A percentile compares a stretch with the other conserved stretches of the same genome.
Evolutionary conservation across 1,139 yeast genomes (phyloP).

Genomic region (Hansenula sp.): DNA sequence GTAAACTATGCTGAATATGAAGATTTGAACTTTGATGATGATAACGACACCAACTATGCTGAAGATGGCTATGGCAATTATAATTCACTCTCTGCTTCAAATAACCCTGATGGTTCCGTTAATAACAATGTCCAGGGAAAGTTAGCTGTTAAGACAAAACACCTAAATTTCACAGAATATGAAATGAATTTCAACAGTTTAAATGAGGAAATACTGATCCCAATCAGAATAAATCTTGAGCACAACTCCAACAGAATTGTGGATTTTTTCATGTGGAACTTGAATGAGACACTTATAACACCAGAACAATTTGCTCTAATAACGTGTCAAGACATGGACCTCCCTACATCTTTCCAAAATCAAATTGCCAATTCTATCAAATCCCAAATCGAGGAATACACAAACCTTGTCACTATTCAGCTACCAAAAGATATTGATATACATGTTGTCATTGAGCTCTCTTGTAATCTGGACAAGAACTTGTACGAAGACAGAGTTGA

Average conservation of each 20-base stretch:
- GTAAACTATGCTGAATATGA: conserved; percentile 87
- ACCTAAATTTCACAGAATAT: conserved; percentile 21
- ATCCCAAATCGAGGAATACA: conserved; percentile 78
- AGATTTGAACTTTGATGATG: conserved; percentile 52
- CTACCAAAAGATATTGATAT: conserved; percentile 60
- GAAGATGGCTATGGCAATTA: conserved; percentile 15
- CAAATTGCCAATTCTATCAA: conserved; percentile 70
- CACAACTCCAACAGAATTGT: conserved; percentile 64
- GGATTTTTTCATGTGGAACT: conserved; percentile 89
- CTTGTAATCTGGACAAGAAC: conserved; percentile 80
- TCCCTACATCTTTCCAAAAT: conserved; percentile 60
- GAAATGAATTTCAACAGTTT: conserved; percentile 32
- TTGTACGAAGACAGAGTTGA: conserved; percentile 91
- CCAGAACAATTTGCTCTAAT: conserved; percentile 83
- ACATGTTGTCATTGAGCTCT: conserved; percentile 76
- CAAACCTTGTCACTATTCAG: conserved; percentile 58
- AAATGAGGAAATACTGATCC: conserved; percentile 54
- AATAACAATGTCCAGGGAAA: conserved; percentile 17
- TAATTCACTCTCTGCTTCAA: neutral
- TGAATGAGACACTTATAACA: conserved; percentile 71
- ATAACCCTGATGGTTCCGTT: conserved; percentile 14
- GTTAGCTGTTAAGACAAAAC: conserved; percentile 35
- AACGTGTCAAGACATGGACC: conserved; percentile 77
- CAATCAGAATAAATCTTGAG: conserved; percentile 75
- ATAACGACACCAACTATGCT: conserved; percentile 17